Percentiles rank a stretch among this genome's conserved stretches.
These are phyloP conservation scores for Herpotrichia juniperi DNA, from an alignment of 2,329 filamentous ascomycete genomes.

Conservation along the genomic window DNA sequence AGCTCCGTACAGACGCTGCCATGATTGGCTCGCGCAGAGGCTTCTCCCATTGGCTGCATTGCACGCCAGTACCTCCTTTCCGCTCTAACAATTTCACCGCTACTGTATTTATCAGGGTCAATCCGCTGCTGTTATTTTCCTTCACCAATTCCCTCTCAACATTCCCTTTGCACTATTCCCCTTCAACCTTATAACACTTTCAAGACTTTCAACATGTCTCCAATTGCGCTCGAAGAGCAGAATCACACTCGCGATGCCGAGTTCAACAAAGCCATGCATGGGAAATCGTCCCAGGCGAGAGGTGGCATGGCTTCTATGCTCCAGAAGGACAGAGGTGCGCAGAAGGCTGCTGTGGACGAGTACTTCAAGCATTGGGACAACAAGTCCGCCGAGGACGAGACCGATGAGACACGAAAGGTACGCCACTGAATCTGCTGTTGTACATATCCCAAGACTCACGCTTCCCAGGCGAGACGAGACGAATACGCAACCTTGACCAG, in stretches of 20 bases:
- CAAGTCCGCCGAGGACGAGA: conserved; percentile 79
- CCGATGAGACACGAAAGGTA: conserved; percentile 79
- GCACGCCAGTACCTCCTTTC: too few species aligned
- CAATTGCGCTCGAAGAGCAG: conserved; percentile 73
- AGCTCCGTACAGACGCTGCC: too few species aligned
- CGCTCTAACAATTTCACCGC: too few species aligned
- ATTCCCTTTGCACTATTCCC: conserved; percentile 2
- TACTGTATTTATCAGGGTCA: conserved; percentile 1
- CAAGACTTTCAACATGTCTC: conserved; percentile 54
- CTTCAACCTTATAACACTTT: too few species aligned
- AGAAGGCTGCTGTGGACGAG: conserved; percentile 83
- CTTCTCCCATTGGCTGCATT: too few species aligned
- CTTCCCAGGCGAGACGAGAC: conserved; percentile 72
- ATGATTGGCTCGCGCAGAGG: too few species aligned
- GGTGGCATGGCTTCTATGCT: conserved; percentile 85
- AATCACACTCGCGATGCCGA: conserved; percentile 84
- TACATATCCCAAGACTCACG: conserved; percentile 21
- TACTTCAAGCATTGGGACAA: conserved; percentile 98
- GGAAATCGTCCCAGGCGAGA: conserved; percentile 69
- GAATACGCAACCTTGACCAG: conserved; percentile 93
- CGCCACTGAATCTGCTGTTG: conserved; percentile 31
- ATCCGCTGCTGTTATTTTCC: conserved; percentile 4
- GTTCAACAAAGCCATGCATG: conserved; percentile 90
- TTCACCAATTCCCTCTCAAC: conserved; percentile 6
- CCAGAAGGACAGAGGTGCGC: conserved; percentile 77